Evolutionary conservation across 129 eudicot genomes (phyloP).

Genomic region (Deinandra increscens): DNA sequence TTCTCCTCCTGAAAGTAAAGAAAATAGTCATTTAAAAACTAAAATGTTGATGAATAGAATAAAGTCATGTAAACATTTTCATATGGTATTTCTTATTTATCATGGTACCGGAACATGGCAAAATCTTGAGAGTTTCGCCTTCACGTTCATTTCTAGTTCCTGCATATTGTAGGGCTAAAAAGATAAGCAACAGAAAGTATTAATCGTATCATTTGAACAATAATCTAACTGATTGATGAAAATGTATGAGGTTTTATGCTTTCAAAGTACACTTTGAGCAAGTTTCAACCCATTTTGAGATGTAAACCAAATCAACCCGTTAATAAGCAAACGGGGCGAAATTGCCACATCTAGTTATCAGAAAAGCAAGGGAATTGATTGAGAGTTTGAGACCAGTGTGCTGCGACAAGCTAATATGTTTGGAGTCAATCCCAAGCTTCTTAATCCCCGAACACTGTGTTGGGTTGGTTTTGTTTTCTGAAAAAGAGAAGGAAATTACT

Average conservation of each 20-base stretch:
- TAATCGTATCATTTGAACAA: too few species aligned
- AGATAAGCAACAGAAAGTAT: neutral
- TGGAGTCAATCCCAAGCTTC: slow-evolving; percentile 90
- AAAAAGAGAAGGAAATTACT: neutral
- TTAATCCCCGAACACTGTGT: slow-evolving; percentile 88
- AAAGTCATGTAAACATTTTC: neutral
- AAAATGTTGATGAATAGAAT: neutral
- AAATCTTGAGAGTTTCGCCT: slow-evolving; percentile 87
- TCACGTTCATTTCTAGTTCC: slow-evolving; percentile 79
- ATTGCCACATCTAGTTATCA: neutral
- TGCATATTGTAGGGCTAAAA: slow-evolving; percentile 32
- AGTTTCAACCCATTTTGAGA: neutral
- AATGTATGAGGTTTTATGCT: neutral
- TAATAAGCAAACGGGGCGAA: neutral
- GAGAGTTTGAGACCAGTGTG: slow-evolving; percentile 52
- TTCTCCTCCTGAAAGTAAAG: slow-evolving; percentile 41
- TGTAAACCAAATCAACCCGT: neutral
- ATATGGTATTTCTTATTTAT: neutral
- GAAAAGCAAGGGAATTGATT: slow-evolving; percentile 9
- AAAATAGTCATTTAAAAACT: neutral
- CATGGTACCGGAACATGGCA: slow-evolving; percentile 91
- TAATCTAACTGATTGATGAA: neutral
- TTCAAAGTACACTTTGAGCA: neutral
- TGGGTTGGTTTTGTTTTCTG: slow-evolving; percentile 99
- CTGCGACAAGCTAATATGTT: slow-evolving; percentile 94